Evolutionary conservation across 2,329 filamentous ascomycete genomes (phyloP).

Genomic region (Thelonectria discophora): DNA sequence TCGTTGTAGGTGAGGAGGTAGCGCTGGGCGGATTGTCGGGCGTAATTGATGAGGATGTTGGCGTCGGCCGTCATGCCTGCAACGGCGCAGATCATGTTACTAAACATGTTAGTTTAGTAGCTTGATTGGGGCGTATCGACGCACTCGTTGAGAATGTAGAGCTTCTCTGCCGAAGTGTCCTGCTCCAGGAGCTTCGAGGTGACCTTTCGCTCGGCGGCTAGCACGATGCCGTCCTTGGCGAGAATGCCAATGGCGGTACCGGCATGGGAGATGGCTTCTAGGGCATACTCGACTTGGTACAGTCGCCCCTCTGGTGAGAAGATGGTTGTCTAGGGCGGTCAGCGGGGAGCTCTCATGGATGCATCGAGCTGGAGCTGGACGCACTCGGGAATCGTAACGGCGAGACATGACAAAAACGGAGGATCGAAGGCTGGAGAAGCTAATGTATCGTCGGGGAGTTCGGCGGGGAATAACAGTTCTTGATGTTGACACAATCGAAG

Average conservation of each 20-base stretch:
- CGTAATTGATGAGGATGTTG: slow-evolving; percentile 99
- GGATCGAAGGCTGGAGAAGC: slow-evolving; percentile 17
- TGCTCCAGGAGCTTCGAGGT: slow-evolving; percentile 99
- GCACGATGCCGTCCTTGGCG: slow-evolving; percentile 97
- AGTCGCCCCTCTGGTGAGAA: slow-evolving; percentile 98
- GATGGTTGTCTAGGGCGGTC: slow-evolving; percentile 83
- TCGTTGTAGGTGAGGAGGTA: slow-evolving; percentile 99
- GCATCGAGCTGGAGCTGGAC: slow-evolving; percentile 48
- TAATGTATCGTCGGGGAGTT: slow-evolving; percentile 13
- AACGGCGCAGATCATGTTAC: slow-evolving; percentile 99
- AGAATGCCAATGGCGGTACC: slow-evolving; percentile 96
- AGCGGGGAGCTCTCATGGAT: slow-evolving; percentile 29
- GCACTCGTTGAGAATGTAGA: slow-evolving; percentile 98
- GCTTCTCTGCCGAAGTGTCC: slow-evolving; percentile 99
- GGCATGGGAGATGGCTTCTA: slow-evolving; percentile 98
- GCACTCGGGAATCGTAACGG: slow-evolving; percentile 95
- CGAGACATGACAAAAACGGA: slow-evolving; percentile 77
- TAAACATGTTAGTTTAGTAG: slow-evolving; percentile 49
- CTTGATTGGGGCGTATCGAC: slow-evolving; percentile 44
- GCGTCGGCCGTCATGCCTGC: slow-evolving; percentile 99
- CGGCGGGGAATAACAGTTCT: slow-evolving; percentile 4
- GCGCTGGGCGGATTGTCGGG: slow-evolving; percentile 93
- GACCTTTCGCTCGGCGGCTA: slow-evolving; percentile 97
- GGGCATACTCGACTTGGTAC: slow-evolving; percentile 99
- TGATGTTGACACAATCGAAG: slow-evolving; percentile 4